A percentile compares a stretch with the other conserved stretches of the same genome.
phyloP scores from a whole-genome alignment of 768 basidiomycete genomes.

The Austroboletus eburneus region DNA sequence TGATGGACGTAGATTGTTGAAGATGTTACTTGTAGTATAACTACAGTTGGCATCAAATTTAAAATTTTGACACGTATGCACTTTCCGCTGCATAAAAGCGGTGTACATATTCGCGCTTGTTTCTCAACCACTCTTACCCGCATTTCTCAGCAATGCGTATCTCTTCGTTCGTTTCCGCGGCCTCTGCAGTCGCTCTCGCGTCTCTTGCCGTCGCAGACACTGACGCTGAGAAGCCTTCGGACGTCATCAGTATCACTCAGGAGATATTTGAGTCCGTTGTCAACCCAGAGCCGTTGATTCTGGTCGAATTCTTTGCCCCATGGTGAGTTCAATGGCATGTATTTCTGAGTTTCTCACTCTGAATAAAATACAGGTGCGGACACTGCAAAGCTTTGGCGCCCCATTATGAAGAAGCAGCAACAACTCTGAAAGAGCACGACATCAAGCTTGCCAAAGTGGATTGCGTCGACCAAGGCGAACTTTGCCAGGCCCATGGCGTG shows the following conservation, averaged over 20 bases:
- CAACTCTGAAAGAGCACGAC: constrained; percentile 81
- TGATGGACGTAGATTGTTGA: constrained; percentile 10
- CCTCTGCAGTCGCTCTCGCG: constrained; percentile 51
- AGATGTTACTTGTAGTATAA: background rate
- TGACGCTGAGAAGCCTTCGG: constrained; percentile 45
- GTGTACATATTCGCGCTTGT: background rate
- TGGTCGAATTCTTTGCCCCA: constrained; percentile 95
- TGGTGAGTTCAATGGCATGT: constrained; percentile 45
- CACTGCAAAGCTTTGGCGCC: constrained; percentile 96
- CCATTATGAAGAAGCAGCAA: constrained; percentile 92
- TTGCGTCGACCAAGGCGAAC: constrained; percentile 90
- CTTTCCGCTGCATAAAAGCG: constrained; percentile 21
- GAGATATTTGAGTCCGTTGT: constrained; percentile 66
- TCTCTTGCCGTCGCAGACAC: constrained; percentile 49
- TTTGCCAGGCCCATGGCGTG: constrained; percentile 85
- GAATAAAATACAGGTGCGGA: constrained; percentile 62
- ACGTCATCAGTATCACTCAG: constrained; percentile 76
- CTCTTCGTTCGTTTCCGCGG: constrained; percentile 43
- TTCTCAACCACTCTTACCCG: constrained; percentile 12
- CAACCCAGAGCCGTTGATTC: constrained; percentile 62
- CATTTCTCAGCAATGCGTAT: constrained; percentile 57
- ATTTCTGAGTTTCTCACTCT: background rate
- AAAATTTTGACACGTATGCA: constrained; percentile 31
- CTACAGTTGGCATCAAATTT: no score
- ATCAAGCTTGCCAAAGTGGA: constrained; percentile 96